These are phyloP conservation scores for Triticum timopheevii DNA, from an alignment of 176 grass and related monocot genomes.

Conservation along the genomic window DNA sequence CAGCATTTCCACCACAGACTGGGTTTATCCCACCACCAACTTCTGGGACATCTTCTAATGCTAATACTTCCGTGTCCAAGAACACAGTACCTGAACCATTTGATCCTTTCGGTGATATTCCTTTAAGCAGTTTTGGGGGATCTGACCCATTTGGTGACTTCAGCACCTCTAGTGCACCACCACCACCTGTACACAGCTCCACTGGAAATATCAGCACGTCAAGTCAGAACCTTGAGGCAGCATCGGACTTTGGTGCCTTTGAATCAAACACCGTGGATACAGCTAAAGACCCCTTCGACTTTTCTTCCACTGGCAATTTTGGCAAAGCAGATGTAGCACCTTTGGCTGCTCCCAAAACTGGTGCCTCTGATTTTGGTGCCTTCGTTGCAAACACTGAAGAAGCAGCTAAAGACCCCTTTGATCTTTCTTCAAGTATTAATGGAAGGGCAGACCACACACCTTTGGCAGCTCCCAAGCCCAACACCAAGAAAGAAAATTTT, in stretches of 20 bases:
- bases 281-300: constrained; percentile 48
- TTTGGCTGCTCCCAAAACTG: constrained; percentile 38
- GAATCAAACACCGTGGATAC: constrained; percentile 30
- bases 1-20: constrained; percentile 48
- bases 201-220: constrained; percentile 34
- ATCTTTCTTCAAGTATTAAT: constrained; percentile 41
- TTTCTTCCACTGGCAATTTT: constrained; percentile 40
- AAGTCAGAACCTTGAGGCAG: constrained; percentile 45
- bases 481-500: constrained; percentile 58
- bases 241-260: constrained; percentile 55
- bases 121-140: constrained; percentile 66
- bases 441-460: constrained; percentile 34
- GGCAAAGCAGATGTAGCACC: constrained; percentile 29
- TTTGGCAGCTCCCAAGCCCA: constrained; percentile 30
- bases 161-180: constrained; percentile 33
- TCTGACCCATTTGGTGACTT: constrained; percentile 84
- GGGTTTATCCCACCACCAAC: constrained; percentile 51
- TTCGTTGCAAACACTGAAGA: constrained; percentile 42
- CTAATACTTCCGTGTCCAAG: constrained; percentile 41
- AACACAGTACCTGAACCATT: constrained; percentile 47
- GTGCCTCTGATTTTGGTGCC: constrained; percentile 53
- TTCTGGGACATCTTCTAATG: constrained; percentile 49
- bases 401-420: constrained; percentile 42
- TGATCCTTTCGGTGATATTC: constrained; percentile 86
- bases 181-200: constrained; percentile 37